Evolutionary conservation across 495 filamentous ascomycete species (phyloP), one percentile per base, ranked within the genome.

Genomic region (Aspergillus ostianus): DNA sequence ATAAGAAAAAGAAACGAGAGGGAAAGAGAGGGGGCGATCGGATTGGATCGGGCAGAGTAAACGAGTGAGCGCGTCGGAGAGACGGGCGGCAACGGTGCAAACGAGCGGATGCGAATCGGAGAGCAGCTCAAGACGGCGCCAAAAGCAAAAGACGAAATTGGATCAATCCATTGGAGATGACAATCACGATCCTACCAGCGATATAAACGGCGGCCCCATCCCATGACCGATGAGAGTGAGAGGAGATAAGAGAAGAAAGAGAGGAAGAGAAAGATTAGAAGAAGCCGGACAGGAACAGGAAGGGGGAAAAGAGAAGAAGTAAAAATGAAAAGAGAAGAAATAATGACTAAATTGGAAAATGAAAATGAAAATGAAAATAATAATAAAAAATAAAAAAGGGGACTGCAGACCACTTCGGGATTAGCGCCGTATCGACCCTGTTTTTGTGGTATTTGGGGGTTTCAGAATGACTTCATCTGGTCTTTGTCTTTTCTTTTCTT

Each of bases 131-230:
- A 59, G 55, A 51, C 36, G 29, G 26, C 21, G 51, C 52, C 19
- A 4, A 57, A 13, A 44, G 53, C 47, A 57, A 48, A 36, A 47
- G 47, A 29, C 48, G 32, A 54, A 17, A 15, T 4, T 36, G 52
- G 27, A 52, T 60, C 59, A 65, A 53, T 63, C 61, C 61, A 64
- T 62, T 53, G 26, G 61, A 29, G 55, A 67, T 15, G 48, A 26
- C 23, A 58, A 45, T 64, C 67, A 63, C 62, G 57, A 63, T 65
- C 67, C 67, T 70, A 64, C 67, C 67, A 67, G 67, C 65, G 66
- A 64, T 49, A 62, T 54, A 65, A 55, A 56, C 48, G 51, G 55
- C 56, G 54, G 63, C 64, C 65, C 62, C 55, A 63, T 67, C 55
- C 47, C 59, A 55, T 52, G 53, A 58, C 29, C 15, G 56, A 29